Percentiles rank a stretch among this genome's conserved stretches.
Conservation (phyloP, 2,329 filamentous ascomycete species). For the Aspergillus melleus region DNA sequence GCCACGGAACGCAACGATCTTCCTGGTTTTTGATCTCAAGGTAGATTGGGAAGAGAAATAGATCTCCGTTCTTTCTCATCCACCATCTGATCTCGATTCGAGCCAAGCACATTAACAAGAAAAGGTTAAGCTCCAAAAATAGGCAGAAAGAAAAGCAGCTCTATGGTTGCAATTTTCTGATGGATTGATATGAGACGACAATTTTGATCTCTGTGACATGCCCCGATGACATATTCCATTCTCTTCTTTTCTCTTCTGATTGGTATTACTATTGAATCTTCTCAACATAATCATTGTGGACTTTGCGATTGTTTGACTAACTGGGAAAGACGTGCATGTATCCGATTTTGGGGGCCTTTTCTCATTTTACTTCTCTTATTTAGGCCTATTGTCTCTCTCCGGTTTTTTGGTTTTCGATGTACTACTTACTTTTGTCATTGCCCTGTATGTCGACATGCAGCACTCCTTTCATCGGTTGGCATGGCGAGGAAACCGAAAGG, state of each 20-base stretch:
- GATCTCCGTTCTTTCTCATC: neutral
- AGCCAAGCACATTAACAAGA: constrained; percentile 12
- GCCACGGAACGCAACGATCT: neutral
- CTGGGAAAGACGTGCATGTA: neutral
- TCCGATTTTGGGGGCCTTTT: constrained; percentile 1
- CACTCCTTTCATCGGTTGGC: neutral
- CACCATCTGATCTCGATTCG: neutral
- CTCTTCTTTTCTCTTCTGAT: constrained; percentile 5
- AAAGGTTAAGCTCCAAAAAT: neutral
- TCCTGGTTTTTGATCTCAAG: neutral
- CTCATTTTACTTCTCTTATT: neutral
- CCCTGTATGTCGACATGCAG: too few relatives aligned
- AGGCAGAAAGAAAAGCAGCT: neutral
- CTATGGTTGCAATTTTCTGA: neutral
- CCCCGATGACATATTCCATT: constrained; percentile 3
- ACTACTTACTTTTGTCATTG: neutral
- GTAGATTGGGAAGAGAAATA: neutral
- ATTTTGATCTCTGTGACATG: neutral
- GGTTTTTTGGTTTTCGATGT: neutral
- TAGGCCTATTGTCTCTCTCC: neutral
- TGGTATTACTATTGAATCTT: constrained; percentile 5
- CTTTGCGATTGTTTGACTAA: neutral
- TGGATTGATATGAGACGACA: neutral
- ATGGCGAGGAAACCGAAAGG: neutral
- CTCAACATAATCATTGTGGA: constrained; percentile 3